These are phyloP conservation scores for Draba incana DNA, from an alignment of 345 rosid species.

Conservation along the genomic window DNA sequence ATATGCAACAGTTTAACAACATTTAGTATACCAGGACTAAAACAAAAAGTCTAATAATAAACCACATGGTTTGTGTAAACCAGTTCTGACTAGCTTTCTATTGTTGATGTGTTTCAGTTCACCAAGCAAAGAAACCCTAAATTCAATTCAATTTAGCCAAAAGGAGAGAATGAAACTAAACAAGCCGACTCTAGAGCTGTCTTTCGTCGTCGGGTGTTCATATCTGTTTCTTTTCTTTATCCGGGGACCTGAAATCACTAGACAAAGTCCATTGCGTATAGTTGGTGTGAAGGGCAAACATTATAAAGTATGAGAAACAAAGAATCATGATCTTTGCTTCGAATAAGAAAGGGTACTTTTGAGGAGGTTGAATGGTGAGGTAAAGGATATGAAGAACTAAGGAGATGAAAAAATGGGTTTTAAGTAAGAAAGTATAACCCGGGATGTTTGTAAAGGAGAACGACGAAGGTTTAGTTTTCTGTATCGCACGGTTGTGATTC, in stretches of 20 bases:
- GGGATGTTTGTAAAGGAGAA: slow-evolving; percentile 28
- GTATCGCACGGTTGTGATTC: slow-evolving; percentile 41
- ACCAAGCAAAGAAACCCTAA: neutral
- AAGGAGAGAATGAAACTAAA: slow-evolving; percentile 7
- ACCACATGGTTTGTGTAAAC: slow-evolving; percentile 5
- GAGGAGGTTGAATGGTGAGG: slow-evolving; percentile 59
- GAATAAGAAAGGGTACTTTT: slow-evolving; percentile 65
- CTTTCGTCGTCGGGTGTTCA: slow-evolving; percentile 37
- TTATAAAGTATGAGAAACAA: slow-evolving; percentile 60
- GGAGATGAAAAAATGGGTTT: slow-evolving; percentile 51
- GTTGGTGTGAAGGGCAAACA: slow-evolving; percentile 57
- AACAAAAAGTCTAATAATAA: slow-evolving; percentile 21
- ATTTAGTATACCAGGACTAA: neutral
- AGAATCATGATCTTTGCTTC: slow-evolving; percentile 75
- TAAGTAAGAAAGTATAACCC: slow-evolving; percentile 32
- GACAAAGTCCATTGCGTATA: slow-evolving; percentile 61
- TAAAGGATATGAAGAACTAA: slow-evolving; percentile 65
- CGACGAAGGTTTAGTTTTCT: slow-evolving; percentile 30
- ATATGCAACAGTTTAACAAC: slow-evolving; percentile 1
- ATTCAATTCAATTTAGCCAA: slow-evolving; percentile 17
- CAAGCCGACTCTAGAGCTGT: neutral
- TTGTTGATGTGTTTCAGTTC: slow-evolving; percentile 6
- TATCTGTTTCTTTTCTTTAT: slow-evolving; percentile 51
- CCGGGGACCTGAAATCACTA: slow-evolving; percentile 33
- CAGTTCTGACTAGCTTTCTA: slow-evolving; percentile 21